Base-by-base conservation (phyloP, 2,329 filamentous ascomycete species). In the Daldinia sp. region DNA sequence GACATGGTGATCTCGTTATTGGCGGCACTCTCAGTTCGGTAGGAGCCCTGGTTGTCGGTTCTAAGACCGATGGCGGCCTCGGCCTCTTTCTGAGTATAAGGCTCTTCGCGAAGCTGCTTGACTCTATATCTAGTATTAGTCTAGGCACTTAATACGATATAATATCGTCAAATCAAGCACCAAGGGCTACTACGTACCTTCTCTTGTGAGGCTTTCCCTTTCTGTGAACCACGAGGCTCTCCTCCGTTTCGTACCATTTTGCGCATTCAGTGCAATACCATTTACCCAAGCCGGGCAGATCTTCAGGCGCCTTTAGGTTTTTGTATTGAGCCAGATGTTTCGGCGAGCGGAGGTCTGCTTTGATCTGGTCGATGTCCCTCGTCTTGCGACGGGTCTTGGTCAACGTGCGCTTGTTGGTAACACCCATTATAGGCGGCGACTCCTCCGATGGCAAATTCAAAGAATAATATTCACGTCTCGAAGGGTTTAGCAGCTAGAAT, bases 121-220 rank as follows among this genome's bases (percentile, higher is more conserved):
- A 96, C 80, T 76, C 94, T 96, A 67, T 21, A 61, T 49, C 37
- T 17, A 59, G 29, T 61, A 74, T 72, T 67, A 70, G 68, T 65
- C 30, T 53, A 61, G 56, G 60, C 70, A 66, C 70, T 39, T 69
- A 63, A 54, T 57, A 37, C n/a, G 21, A 56, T 17, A 35, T 32
- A 19, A 13, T 30, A 29, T 29, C 23, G 25, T 7, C 25, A 37
- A 30, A 47, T 48, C 35, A 15, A 23, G 11, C 8, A 43, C 37
- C 1, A 13, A 29, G n/a, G 11, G 11, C 6, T 48, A n/a, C 15
- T 10, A 34, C 77, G 68, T 74, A 93, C 92, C 91, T 90, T 82
- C 93, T 87, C 85, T 94, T 97, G 80, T 99, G 95, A 68, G 92
- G 92, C 80, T 97, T 99, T 71, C 92, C 93, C 77, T 90, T 92